Conservation (phyloP, 1,284 basidiomycete species). For the Ceratobasidium sp. region DNA sequence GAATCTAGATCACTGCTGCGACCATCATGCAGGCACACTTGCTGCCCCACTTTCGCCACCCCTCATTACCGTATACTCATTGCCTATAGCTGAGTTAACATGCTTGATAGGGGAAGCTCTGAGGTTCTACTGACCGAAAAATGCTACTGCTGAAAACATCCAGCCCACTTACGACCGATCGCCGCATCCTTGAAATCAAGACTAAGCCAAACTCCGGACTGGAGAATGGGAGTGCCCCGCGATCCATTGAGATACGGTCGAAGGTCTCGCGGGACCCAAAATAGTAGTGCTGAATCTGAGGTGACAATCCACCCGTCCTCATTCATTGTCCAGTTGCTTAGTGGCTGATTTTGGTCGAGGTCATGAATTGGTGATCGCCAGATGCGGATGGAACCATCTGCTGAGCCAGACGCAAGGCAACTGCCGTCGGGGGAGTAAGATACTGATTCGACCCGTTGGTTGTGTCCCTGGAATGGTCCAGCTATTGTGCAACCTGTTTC, state of each 20-base stretch:
- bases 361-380: background rate
- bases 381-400: background rate
- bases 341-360: background rate
- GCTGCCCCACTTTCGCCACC: no score
- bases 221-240: background rate
- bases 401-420: background rate
- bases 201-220: background rate
- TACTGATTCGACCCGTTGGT: background rate
- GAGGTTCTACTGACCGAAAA: no score
- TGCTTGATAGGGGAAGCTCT: no score
- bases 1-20: no score
- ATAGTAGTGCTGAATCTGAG: background rate
- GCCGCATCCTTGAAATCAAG: background rate
- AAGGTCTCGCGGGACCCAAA: slow-evolving; percentile 11
- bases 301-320: slow-evolving; percentile 3
- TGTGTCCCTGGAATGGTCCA: slow-evolving; percentile 10
- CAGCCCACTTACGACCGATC: background rate
- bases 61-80: no score
- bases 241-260: background rate
- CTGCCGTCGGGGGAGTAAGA: background rate
- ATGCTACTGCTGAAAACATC: background rate
- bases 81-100: no score
- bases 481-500: background rate
- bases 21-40: no score
- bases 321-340: background rate